Evolutionary conservation across 2,329 filamentous ascomycete species (phyloP).

Genomic region (Microcyclosporella mali): DNA sequence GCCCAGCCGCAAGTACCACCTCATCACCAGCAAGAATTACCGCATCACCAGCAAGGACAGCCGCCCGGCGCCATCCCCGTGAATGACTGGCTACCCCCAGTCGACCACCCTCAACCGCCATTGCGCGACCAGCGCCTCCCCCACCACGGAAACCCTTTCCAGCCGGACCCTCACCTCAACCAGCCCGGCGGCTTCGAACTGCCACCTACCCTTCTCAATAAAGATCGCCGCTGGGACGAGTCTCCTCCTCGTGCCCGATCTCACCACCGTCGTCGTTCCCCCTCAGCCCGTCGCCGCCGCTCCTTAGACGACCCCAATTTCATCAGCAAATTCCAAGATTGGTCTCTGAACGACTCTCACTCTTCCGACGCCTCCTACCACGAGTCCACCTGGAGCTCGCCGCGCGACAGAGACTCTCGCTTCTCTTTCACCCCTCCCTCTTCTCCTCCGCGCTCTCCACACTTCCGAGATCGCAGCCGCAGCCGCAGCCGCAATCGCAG

Average conservation of each 20-base stretch:
- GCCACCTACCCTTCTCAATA: neutral
- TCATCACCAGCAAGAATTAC: no score
- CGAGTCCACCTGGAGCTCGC: neutral
- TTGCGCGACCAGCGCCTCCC: neutral
- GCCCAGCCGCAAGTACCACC: no score
- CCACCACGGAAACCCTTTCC: conserved; percentile 4
- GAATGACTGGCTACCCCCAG: no score
- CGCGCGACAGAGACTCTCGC: neutral
- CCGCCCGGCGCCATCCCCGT: no score
- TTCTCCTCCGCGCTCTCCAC: neutral
- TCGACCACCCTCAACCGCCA: no score
- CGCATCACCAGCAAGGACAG: no score
- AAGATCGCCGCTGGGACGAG: neutral
- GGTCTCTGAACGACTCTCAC: conserved; percentile 3
- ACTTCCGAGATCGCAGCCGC: no score
- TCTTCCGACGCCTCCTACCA: conserved; percentile 7
- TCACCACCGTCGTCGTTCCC: conserved; percentile 2
- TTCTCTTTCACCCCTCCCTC: conserved; percentile 5
- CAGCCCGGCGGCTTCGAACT: conserved; percentile 2
- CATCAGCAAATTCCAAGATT: conserved; percentile 3
- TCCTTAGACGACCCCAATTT: neutral
- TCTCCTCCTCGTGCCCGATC: neutral
- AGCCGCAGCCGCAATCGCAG: no score
- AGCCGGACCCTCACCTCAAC: conserved; percentile 4
- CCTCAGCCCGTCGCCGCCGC: neutral